phyloP scores from a whole-genome alignment of 2,329 filamentous ascomycete species.

The Domatiomyces catenatus region DNA sequence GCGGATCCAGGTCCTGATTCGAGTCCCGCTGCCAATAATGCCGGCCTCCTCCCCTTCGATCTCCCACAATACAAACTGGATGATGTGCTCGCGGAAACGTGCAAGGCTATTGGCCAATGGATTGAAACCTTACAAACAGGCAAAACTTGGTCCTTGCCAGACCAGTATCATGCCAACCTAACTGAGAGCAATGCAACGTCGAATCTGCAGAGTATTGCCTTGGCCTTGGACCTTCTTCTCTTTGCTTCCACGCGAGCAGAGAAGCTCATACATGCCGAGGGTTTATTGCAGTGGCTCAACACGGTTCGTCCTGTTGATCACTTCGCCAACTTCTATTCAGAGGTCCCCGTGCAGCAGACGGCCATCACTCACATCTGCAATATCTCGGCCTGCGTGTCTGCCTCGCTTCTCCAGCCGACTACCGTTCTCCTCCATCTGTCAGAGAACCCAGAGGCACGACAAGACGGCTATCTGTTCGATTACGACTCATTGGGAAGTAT shows the following conservation, averaged over 20 bases:
- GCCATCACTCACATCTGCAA: conserved; percentile 9
- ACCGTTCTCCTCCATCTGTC: background rate
- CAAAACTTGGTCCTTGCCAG: background rate
- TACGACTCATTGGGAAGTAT: conserved; percentile 55
- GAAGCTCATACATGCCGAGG: conserved; percentile 29
- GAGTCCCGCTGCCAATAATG: background rate
- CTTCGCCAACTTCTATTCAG: conserved; percentile 10
- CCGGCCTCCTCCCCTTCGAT: background rate
- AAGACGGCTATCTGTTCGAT: conserved; percentile 38
- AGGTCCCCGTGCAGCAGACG: conserved; percentile 4
- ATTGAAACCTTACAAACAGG: background rate
- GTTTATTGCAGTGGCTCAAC: conserved; percentile 58
- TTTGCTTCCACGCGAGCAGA: conserved; percentile 4
- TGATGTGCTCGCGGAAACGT: background rate
- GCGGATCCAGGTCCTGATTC: background rate
- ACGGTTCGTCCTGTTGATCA: conserved; percentile 39
- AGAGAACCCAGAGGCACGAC: background rate
- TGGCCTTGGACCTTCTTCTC: conserved; percentile 7
- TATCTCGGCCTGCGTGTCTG: conserved; percentile 4
- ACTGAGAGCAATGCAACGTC: conserved; percentile 3
- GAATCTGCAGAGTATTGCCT: conserved; percentile 5
- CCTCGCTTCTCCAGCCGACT: background rate
- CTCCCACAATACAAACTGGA: background rate
- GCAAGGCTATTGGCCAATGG: background rate
- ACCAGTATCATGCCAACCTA: background rate